These are phyloP conservation scores for Simplicillium aogashimaense DNA, from an alignment of 2,329 filamentous ascomycete genomes.

Conservation along the genomic window DNA sequence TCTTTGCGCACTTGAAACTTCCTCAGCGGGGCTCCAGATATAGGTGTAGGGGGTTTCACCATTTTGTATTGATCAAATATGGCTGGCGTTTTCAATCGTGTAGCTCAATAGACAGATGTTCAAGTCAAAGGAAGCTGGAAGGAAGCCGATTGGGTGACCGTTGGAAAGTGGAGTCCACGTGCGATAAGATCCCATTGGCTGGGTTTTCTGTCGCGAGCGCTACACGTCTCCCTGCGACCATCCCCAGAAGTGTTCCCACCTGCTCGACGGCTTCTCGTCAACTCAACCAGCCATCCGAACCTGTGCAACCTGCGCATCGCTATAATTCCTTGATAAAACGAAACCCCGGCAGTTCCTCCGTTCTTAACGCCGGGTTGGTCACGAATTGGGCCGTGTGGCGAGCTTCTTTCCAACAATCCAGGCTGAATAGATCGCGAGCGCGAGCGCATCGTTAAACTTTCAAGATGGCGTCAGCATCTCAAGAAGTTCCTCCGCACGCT, in stretches of 20 bases:
- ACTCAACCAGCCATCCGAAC: slow-evolving; percentile 1
- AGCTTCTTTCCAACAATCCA: too few relatives aligned
- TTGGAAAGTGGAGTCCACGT: slow-evolving; percentile 1
- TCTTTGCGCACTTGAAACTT: slow-evolving; percentile 18
- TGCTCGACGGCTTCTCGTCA: neutral
- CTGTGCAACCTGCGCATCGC: neutral
- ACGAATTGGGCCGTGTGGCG: too few relatives aligned
- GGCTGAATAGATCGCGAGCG: neutral
- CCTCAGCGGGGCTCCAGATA: slow-evolving; percentile 18
- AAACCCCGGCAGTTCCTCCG: too few relatives aligned
- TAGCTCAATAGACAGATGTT: neutral
- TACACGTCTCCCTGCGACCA: slow-evolving; percentile 6
- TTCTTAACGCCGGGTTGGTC: too few relatives aligned
- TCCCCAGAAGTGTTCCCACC: slow-evolving; percentile 4
- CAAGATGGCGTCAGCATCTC: slow-evolving; percentile 22
- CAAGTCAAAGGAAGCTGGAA: slow-evolving; percentile 2
- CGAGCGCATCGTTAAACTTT: neutral
- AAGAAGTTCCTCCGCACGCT: slow-evolving; percentile 26
- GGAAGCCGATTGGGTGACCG: slow-evolving; percentile 4
- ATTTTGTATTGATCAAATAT: slow-evolving; percentile 8
- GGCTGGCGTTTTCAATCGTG: too few relatives aligned
- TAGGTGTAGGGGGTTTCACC: slow-evolving; percentile 17
- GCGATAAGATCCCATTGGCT: neutral
- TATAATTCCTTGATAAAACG: too few relatives aligned
- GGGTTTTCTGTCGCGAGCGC: slow-evolving; percentile 6